Base-by-base conservation (phyloP, 164 flowering plant genomes). In the Vitis cinerea region DNA sequence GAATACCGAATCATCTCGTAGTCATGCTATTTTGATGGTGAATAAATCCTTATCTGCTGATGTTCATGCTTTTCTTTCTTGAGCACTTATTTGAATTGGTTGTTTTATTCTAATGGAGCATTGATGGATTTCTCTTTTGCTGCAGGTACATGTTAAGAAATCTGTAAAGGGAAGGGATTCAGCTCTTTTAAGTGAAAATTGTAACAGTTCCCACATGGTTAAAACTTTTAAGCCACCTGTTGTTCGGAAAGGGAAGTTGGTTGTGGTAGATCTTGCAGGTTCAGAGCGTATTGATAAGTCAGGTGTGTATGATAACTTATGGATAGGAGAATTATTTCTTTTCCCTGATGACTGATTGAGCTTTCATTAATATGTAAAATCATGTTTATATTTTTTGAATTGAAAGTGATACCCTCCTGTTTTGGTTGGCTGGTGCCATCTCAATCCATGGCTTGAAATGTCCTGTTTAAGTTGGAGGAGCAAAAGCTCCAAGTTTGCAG, bases 211-310 rank as follows among this genome's bases (percentile, higher is more conserved):
- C 10, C 86, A 80, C 72, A 65, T 74, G 79, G 61, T 66, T 59
- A 91, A 88, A 81, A 53, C 78, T 66, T 69, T 87, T 50, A 88
- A 83, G 82, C 85, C 97, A 65, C 83, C 93, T 4, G 54, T 93
- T 79, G 83, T 96, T 61, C 90, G 97, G 50, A 96, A 87, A 77
- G 88, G 87, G 59, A 95, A 93, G 82, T 80, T 96, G 49, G 91
- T 93, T 78, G 88, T 96, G 55, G 97, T 95, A 47, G 99, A 96
- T 82, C 97, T 96, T 72, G 99, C 98, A 47, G 99, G 99, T 74
- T 96, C 99, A 66, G 99, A 96, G 83, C 97, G 99, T 11, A 85
- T 93, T 74, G 82, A 90, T 62, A 96, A 96, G 74, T 96, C 98
- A 87, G 99, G 97, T 93, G 57, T 59, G 66, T 48, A 23, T 15